phyloP scores from a whole-genome alignment of 1,139 yeast genomes.

The Scheffersomyces titani region DNA sequence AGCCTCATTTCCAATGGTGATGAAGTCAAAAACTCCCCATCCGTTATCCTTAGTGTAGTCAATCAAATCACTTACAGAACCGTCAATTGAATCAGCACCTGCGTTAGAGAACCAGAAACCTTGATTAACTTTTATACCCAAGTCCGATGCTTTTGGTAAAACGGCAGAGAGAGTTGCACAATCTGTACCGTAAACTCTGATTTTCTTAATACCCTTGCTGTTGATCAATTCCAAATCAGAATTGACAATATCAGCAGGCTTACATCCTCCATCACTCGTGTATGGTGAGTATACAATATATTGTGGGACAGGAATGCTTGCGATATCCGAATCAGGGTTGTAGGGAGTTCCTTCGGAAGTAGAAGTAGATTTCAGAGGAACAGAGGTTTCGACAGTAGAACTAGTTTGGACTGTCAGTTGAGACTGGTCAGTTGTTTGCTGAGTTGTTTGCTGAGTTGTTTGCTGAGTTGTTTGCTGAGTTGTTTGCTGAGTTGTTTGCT shows the following conservation, averaged over 20 bases:
- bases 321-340: constrained; percentile 20
- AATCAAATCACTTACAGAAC: constrained; percentile 55
- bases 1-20: constrained; percentile 90
- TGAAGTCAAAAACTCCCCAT: constrained; percentile 71
- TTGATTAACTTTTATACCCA: constrained; percentile 78
- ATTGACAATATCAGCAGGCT: constrained; percentile 51
- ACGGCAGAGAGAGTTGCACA: constrained; percentile 70
- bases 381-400: constrained; percentile 7
- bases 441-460: constrained; percentile 7
- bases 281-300: constrained; percentile 83
- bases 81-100: constrained; percentile 73
- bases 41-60: constrained; percentile 50
- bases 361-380: constrained; percentile 12
- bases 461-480: constrained; percentile 9
- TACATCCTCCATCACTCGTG: constrained; percentile 66
- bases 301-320: constrained; percentile 43
- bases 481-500: constrained; percentile 2
- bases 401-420: constrained; percentile 2
- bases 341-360: constrained; percentile 17
- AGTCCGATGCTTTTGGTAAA: constrained; percentile 56
- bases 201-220: constrained; percentile 59
- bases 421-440: constrained; percentile 2
- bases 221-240: constrained; percentile 61
- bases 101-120: constrained; percentile 74
- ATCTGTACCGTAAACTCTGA: constrained; percentile 85